Percentiles rank a stretch among this genome's conserved stretches.
These are phyloP conservation scores for Xylariales sp. DNA, from an alignment of 2,329 filamentous ascomycete genomes.

Conservation along the genomic window DNA sequence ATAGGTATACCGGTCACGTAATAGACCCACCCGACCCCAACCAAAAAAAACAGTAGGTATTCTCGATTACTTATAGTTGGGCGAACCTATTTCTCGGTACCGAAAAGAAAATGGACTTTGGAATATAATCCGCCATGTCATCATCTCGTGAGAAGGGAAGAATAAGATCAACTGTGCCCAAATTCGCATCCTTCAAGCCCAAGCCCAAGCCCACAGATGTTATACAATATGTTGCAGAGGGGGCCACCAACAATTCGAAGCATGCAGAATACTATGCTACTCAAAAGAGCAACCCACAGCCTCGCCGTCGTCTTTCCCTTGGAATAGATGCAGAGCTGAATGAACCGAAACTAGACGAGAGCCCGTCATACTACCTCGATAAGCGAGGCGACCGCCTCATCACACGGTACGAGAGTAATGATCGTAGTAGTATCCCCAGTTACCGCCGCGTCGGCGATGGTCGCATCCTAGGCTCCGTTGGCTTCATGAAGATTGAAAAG, in stretches of 20 bases:
- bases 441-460: conserved; percentile 79
- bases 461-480: conserved; percentile 73
- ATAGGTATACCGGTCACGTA: too few species aligned
- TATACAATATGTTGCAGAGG: conserved; percentile 17
- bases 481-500: conserved; percentile 73
- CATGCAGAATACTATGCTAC: conserved; percentile 10
- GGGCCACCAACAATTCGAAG: conserved; percentile 34
- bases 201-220: conserved; percentile 50
- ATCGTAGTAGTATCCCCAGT: conserved; percentile 76
- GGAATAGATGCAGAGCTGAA: conserved; percentile 27
- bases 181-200: conserved; percentile 77
- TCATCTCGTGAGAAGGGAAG: conserved; percentile 44
- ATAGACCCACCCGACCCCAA: not conserved
- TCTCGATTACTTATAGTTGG: not conserved
- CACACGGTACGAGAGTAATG: conserved; percentile 76
- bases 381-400: conserved; percentile 81
- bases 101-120: not conserved
- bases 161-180: conserved; percentile 63
- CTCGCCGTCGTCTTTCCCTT: conserved; percentile 21
- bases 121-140: conserved; percentile 33
- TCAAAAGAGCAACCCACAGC: conserved; percentile 18
- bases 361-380: conserved; percentile 71
- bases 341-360: conserved; percentile 23
- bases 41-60: not conserved
- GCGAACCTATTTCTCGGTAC: conserved; percentile 2